Percentiles rank a stretch among this genome's conserved stretches.
These are phyloP conservation scores for Claviceps sp. DNA, from an alignment of 2,329 filamentous ascomycete species.

Conservation along the genomic window DNA sequence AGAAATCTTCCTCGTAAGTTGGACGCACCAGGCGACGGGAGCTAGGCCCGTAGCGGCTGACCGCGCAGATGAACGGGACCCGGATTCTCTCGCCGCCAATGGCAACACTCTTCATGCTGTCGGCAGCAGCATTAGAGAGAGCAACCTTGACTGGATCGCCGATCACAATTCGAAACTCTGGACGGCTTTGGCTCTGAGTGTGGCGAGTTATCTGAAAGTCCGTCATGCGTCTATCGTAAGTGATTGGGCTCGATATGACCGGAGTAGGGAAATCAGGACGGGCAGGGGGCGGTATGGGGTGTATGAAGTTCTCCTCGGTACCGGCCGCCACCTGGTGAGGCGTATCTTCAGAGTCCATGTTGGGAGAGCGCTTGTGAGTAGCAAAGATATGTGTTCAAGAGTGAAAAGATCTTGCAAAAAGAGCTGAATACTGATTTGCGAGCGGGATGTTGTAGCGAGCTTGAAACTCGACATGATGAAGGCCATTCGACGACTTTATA, in stretches of 20 bases:
- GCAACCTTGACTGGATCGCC: constrained; percentile 49
- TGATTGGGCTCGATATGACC: constrained; percentile 45
- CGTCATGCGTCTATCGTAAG: constrained; percentile 37
- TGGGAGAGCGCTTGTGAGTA: background rate
- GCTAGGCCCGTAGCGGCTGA: constrained; percentile 62
- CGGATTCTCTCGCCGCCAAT: constrained; percentile 21
- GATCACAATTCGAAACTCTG: constrained; percentile 35
- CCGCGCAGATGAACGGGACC: constrained; percentile 57
- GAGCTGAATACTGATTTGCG: background rate
- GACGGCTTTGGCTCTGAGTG: constrained; percentile 23
- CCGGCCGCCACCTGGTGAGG: constrained; percentile 44
- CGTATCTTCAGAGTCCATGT: constrained; percentile 20
- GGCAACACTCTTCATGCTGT: constrained; percentile 23
- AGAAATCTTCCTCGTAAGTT: constrained; percentile 51
- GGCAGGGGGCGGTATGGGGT: constrained; percentile 42
- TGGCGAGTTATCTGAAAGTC: constrained; percentile 29
- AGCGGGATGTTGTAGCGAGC: constrained; percentile 1
- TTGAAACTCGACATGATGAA: constrained; percentile 7
- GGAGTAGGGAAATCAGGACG: constrained; percentile 35
- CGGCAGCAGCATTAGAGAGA: constrained; percentile 37
- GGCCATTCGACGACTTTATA: constrained; percentile 4
- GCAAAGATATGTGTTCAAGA: background rate
- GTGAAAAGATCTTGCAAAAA: background rate
- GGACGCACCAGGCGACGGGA: constrained; percentile 59
- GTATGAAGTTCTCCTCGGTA: constrained; percentile 47